Evolutionary conservation across 192 early-diverging fungal species (phyloP), one percentile per base, ranked within the genome.

Genomic region (Coemansia sp.): DNA sequence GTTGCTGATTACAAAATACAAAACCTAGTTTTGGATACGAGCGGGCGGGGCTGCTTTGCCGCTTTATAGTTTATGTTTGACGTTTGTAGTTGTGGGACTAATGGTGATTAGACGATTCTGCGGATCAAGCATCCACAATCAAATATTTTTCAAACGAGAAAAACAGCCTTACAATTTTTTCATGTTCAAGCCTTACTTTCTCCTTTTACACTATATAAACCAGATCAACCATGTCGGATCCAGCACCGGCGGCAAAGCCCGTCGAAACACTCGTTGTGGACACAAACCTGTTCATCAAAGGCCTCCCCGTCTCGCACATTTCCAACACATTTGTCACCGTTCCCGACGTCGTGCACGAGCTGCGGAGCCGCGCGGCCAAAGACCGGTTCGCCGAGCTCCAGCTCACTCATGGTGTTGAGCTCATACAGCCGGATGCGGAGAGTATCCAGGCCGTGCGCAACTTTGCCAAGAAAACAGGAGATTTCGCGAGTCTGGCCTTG

Each of bases 401-500:
- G 7, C 48, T 72, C 47, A 55, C 51, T 19, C 59, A 56, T 38
- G 71, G 64, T 34, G 28, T 82, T 9, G 21, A 62, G 57, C 31
- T 75, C 4, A 57, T 69, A n/a, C 36, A 57, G 9, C 72, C 77
- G 4, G 63, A 80, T 49, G 60, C 64, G 5, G 69, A 66, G 65
- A 76, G 76, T 44, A 69, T 77, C 62, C 46, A 65, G 46, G 65
- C 85, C 68, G 94, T 97, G 14, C 78, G 89, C 22, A 85, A 84
- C 6, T 97, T 97, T 79, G 83, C 95, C 44, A 91, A 89, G 63
- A 89, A 89, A 68, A 95, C 96, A 4, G 96, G 96, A 48, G 96
- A 98, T 78, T 95, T 87, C 71, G 69, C 89, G 20, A 81, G 82
- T 23, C 80, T 98, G 15, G 90, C 90, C 14, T 62, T 83, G 21